phyloP scores from a whole-genome alignment of 139 green algal species.

The Cymbomonas tetramitiformis region DNA sequence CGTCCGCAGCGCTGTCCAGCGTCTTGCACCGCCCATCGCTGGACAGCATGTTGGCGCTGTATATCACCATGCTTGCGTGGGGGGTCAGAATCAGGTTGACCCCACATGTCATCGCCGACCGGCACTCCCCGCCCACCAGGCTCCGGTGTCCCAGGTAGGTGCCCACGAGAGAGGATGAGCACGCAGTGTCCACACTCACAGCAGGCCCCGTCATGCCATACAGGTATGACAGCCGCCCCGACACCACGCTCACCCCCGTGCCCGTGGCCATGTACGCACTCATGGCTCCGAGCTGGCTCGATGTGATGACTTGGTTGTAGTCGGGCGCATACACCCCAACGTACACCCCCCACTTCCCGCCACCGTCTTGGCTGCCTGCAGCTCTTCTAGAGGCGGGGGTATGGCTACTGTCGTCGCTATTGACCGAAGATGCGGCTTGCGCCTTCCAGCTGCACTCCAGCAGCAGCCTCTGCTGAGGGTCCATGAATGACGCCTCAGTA shows the following conservation, averaged over 20 bases:
- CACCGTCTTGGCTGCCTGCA: too few relatives aligned
- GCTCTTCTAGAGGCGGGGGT: too few relatives aligned
- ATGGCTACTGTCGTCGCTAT: too few relatives aligned
- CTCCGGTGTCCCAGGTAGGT: neutral
- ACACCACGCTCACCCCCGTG: slow-evolving; percentile 44
- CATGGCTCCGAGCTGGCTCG: too few relatives aligned
- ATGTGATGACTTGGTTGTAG: too few relatives aligned
- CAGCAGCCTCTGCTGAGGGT: too few relatives aligned
- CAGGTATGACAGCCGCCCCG: slow-evolving; percentile 49
- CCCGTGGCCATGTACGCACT: too few relatives aligned
- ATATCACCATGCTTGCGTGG: slow-evolving; percentile 3
- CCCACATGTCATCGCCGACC: neutral
- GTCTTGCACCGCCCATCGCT: slow-evolving; percentile 73
- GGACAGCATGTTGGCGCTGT: slow-evolving; percentile 43
- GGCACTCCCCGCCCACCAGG: neutral
- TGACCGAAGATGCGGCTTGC: too few relatives aligned
- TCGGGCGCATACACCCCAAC: too few relatives aligned
- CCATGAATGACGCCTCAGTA: too few relatives aligned
- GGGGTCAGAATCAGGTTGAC: neutral
- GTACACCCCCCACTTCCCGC: too few relatives aligned
- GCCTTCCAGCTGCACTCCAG: too few relatives aligned
- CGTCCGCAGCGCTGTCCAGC: slow-evolving; percentile 57
- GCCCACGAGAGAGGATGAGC: slow-evolving; percentile 13
- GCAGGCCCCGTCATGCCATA: slow-evolving; percentile 44
- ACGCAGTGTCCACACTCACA: slow-evolving; percentile 40